Conservation (phyloP, 805 yeast species). For the Tetrapisispora nanseiensis region DNA sequence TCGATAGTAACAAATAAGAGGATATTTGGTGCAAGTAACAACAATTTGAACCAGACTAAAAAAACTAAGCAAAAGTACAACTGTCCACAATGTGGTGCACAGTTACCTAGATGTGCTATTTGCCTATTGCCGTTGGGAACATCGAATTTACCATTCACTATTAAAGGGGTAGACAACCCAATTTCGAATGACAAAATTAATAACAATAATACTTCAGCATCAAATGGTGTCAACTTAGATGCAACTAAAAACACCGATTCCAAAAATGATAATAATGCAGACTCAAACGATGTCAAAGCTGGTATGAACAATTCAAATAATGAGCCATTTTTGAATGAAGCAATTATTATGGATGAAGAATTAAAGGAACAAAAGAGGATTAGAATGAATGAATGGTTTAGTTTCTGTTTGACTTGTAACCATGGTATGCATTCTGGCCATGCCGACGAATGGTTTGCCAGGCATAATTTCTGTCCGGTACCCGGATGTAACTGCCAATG, state of each 20-base stretch:
- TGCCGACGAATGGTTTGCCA: constrained; percentile 91
- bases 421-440: constrained; percentile 95
- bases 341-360: constrained; percentile 2
- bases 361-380: constrained; percentile 13
- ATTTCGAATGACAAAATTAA: background rate
- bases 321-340: constrained; percentile 7
- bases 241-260: background rate
- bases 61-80: constrained; percentile 18
- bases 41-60: background rate
- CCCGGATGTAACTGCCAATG: constrained; percentile 87
- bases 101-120: constrained; percentile 84
- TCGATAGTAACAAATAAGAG: background rate
- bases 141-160: constrained; percentile 26
- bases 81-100: constrained; percentile 82
- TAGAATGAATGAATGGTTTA: constrained; percentile 70
- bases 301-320: constrained; percentile 1
- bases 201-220: background rate
- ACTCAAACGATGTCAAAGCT: background rate
- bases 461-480: constrained; percentile 83
- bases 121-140: constrained; percentile 74
- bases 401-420: constrained; percentile 81
- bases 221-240: background rate
- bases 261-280: background rate
- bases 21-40: background rate
- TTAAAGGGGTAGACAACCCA: constrained; percentile 16